Base-by-base conservation (phyloP, 108 stramenopile species). In the Cyclostephanos tholiformis region DNA sequence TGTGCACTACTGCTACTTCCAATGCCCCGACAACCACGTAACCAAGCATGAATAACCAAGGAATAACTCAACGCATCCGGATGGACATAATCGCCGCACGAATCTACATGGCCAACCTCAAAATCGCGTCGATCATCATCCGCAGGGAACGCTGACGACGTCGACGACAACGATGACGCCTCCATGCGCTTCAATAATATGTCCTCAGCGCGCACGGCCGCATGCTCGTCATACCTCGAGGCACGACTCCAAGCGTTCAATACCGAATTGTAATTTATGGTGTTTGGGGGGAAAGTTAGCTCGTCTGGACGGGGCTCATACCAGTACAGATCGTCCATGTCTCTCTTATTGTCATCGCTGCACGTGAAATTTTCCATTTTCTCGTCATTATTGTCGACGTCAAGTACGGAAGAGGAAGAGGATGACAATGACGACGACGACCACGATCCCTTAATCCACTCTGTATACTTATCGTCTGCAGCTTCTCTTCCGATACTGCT, bases 41-140 rank as follows among this genome's bases (percentile, higher is more conserved):
- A 63, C 76, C 89, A 90, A 13, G 91, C 82, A 26, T 86, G 65
- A 52, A 90, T 86, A 8, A 85, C 76, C 26, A 87, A 69, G 0
- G 88, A 75, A 65, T 92, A 92, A 38, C 86, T 89, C 30, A 90
- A 59, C 6, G 84, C 84, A 79, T 90, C 89, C 6, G 89, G 91
- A 65, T 86, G 82, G 4, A 89, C 87, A 19, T 84, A 86, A 64
- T 85, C 86, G 2, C 86, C 64, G n/a, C 32, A 5, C 44, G 46
- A 16, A 14, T 30, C 64, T 4, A 52, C 51, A 8, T 12, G 50
- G 43, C 46, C 64, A 26, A 46, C 27, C 6, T 29, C 43, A 43
- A 52, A 48, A 44, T 26, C 32, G 12, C 44, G 16, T 25, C 44
- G 64, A 26, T 25, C 6, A 53, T 65, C 64, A 8, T 26, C 22